Evolutionary conservation across 345 rosid genomes (phyloP).

Genomic region (Camelina neglecta): DNA sequence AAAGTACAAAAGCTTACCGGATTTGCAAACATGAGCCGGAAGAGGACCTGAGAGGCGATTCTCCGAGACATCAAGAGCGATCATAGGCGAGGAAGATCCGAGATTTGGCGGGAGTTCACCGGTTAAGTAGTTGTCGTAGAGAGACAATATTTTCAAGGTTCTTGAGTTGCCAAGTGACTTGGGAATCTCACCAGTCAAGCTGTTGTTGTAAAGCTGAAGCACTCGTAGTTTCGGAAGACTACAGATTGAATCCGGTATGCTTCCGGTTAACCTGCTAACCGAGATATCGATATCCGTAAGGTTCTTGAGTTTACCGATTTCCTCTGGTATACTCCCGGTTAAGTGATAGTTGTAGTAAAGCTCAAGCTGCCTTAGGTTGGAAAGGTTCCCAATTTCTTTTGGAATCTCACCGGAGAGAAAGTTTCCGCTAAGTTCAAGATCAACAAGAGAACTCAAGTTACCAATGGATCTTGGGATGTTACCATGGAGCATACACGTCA

Average conservation of each 20-base stretch:
- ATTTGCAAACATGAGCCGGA: constrained; percentile 67
- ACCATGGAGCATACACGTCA: constrained; percentile 69
- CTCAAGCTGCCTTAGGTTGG: constrained; percentile 76
- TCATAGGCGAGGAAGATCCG: constrained; percentile 61
- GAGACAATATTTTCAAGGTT: constrained; percentile 63
- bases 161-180: constrained; percentile 62
- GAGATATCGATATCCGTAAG: constrained; percentile 87
- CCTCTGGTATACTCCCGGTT: constrained; percentile 76
- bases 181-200: constrained; percentile 85
- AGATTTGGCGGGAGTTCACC: constrained; percentile 76
- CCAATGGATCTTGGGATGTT: constrained; percentile 77
- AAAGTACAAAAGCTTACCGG: constrained; percentile 77
- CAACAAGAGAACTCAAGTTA: constrained; percentile 78
- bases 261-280: constrained; percentile 73
- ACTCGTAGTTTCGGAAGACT: constrained; percentile 74
- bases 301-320: constrained; percentile 84
- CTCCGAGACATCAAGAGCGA: constrained; percentile 78
- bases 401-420: constrained; percentile 73
- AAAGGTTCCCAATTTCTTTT: constrained; percentile 69
- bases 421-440: constrained; percentile 88
- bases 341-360: constrained; percentile 80
- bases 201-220: constrained; percentile 92
- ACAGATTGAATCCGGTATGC: constrained; percentile 75
- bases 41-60: constrained; percentile 74
- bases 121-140: constrained; percentile 72